A percentile compares a stretch with the other conserved stretches of the same genome.
phyloP scores from a whole-genome alignment of 2,329 filamentous ascomycete species.

The Colletotrichum magnum region DNA sequence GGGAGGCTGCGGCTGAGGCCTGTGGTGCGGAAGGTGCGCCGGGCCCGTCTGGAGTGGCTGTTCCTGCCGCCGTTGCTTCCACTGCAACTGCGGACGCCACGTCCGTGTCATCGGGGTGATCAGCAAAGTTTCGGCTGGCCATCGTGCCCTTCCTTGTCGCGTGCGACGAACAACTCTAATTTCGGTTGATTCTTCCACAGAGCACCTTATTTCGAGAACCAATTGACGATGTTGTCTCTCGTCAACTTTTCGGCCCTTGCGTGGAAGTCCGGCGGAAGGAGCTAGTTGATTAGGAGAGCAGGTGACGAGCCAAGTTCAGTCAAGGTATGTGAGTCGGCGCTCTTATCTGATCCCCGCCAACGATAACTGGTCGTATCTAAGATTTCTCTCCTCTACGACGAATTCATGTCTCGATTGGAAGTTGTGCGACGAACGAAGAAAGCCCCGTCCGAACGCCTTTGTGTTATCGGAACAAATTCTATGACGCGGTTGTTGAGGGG shows the following conservation, averaged over 20 bases:
- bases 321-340: slow-evolving; percentile 10
- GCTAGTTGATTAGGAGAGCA: slow-evolving; percentile 2
- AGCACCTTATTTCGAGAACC: too few relatives aligned
- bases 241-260: background rate
- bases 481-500: slow-evolving; percentile 17
- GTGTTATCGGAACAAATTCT: slow-evolving; percentile 3
- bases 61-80: background rate
- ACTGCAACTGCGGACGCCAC: background rate
- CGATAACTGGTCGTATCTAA: background rate
- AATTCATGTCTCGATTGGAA: background rate
- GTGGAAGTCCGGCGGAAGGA: slow-evolving; percentile 26
- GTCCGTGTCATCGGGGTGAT: slow-evolving; percentile 19
- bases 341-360: background rate
- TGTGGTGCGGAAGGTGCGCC: background rate
- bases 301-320: slow-evolving; percentile 10
- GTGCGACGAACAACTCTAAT: background rate
- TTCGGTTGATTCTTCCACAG: too few relatives aligned
- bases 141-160: background rate
- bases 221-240: too few relatives aligned
- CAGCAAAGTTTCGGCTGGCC: slow-evolving; percentile 20
- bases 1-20: slow-evolving; percentile 20
- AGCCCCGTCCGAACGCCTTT: background rate
- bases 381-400: background rate
- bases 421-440: background rate
- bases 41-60: slow-evolving; percentile 1